Base-by-base conservation (phyloP, 1,139 yeast genomes). In the Scheffersomyces insectosa region DNA sequence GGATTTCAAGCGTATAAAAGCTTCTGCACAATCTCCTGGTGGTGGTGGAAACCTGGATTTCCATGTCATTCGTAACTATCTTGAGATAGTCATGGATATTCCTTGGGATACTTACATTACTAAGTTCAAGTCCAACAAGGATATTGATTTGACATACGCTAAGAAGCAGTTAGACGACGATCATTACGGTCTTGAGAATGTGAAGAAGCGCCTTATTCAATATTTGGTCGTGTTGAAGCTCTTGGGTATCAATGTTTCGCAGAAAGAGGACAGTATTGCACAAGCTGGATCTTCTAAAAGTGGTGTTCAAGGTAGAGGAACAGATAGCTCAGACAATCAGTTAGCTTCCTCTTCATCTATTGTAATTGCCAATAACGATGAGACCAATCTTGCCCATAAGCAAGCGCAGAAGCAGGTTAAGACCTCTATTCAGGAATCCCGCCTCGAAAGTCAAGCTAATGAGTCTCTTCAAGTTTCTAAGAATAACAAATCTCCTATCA, bases 101-200 rank as follows among this genome's bases (percentile, higher is more conserved):
- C 95, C 90, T 36, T 79, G 88, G 87, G 68, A 73, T 48, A 55
- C 63, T 31, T 68, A 59, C 46, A 65, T 72, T 28, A 62, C 77
- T 5, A 68, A 63, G 46, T 72, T 70, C 52, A 55, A 59, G 39
- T 55, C 66, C n/a, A 72, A 73, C 48, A 66, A 63, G 42, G 75
- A 73, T 34, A 68, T 82, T 41, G 81, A 86, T 51, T 63, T 88
- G 20, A 61, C 55, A 1, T 63, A 62, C 10, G 95, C 96, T 0
- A 75, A 76, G 45, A 61, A 65, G 14, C 82, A 83, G 47, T 69
- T 91, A 34, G 89, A 90, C 59, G 75, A 73, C 29, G 97, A 89
- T 53, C 97, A 91, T 65, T 88, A 82, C 60, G 97, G 97, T 0
- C 72, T 91, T 59, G 81, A 82, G 45, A 82, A 84, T 49, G 96